These are phyloP conservation scores for Ocimum tenuiflorum DNA, from an alignment of 257 asterid genomes.

Conservation along the genomic window DNA sequence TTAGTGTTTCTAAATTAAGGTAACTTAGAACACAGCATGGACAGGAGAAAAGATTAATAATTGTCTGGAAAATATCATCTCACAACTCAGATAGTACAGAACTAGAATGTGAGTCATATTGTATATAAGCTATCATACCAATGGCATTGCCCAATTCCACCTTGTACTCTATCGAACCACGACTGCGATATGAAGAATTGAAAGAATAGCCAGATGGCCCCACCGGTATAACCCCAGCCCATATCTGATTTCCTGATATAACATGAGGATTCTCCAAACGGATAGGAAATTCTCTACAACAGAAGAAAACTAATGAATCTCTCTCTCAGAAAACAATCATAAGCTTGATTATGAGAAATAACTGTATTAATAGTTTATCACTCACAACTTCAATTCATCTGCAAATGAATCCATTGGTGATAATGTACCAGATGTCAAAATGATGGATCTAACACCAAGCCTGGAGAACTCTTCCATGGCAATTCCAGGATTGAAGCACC, in stretches of 20 bases:
- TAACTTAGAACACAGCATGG: constrained; percentile 9
- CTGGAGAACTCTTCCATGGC: constrained; percentile 85
- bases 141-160: constrained; percentile 95
- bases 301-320: constrained; percentile 17
- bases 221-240: constrained; percentile 86
- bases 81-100: background rate
- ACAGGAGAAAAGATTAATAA: background rate
- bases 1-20: constrained; percentile 20
- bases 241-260: constrained; percentile 77
- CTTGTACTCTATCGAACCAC: constrained; percentile 85
- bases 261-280: constrained; percentile 99
- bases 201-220: constrained; percentile 93
- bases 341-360: constrained; percentile 8
- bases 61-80: background rate
- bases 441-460: constrained; percentile 79
- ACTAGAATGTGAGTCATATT: background rate
- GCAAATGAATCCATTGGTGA: constrained; percentile 99
- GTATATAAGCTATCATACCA: constrained; percentile 46
- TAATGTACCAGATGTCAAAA: constrained; percentile 97
- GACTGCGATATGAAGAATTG: constrained; percentile 84
- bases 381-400: constrained; percentile 84
- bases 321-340: constrained; percentile 5
- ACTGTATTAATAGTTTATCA: constrained; percentile 11
- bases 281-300: constrained; percentile 72
- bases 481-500: constrained; percentile 99